These are phyloP conservation scores for Geoglossum glabrum DNA, from an alignment of 495 filamentous ascomycete genomes.

Conservation along the genomic window DNA sequence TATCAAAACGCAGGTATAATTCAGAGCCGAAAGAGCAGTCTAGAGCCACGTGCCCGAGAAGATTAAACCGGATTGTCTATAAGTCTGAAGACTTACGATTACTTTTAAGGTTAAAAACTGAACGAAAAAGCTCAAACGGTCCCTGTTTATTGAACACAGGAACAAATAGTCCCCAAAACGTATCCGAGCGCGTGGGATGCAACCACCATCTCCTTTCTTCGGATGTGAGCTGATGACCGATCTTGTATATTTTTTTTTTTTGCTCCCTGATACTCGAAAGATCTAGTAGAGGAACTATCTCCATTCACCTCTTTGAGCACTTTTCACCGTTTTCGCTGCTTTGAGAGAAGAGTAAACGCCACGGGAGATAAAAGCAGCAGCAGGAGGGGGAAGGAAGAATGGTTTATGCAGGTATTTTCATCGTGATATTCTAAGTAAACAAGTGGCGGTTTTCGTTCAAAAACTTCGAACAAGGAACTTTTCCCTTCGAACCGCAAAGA, in stretches of 20 bases:
- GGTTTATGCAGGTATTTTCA: slow-evolving; percentile 17
- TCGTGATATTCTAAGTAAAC: slow-evolving; percentile 5
- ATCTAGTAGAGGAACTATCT: neutral
- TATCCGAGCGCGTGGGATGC: neutral
- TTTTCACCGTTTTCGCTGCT: neutral
- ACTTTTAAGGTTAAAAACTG: neutral
- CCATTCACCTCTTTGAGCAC: neutral
- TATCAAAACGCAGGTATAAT: too few species aligned
- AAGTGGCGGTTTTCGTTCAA: neutral
- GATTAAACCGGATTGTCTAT: neutral
- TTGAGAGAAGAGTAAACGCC: slow-evolving; percentile 1
- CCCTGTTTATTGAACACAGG: neutral
- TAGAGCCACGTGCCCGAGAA: too few species aligned
- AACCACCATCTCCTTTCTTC: neutral
- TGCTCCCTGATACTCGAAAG: neutral
- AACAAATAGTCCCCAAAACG: neutral
- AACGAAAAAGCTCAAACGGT: neutral
- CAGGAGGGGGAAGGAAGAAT: slow-evolving; percentile 2
- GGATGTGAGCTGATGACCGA: neutral
- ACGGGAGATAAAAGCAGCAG: neutral
- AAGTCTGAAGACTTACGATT: neutral
- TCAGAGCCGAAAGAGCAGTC: too few species aligned
- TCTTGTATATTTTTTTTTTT: neutral
- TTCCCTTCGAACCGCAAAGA: neutral
- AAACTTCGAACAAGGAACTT: slow-evolving; percentile 1